Percentiles rank a stretch among this genome's conserved stretches.
Evolutionary conservation across 805 yeast genomes (phyloP).

Genomic region (Metschnikowia lunata): DNA sequence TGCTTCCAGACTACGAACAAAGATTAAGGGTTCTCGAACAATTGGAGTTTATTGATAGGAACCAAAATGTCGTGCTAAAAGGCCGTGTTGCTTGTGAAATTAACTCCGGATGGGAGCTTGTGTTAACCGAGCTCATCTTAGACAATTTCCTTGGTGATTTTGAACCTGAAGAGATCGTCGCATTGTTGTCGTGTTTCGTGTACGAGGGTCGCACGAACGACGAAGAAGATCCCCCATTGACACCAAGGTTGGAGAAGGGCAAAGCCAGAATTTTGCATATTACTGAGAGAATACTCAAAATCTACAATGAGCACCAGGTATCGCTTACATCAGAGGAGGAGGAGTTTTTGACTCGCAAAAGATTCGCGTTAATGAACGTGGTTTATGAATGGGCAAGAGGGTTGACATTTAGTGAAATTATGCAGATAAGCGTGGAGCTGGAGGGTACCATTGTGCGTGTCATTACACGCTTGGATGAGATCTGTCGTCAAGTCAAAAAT

Average conservation of each 20-base stretch:
- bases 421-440: slow-evolving; percentile 81
- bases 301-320: slow-evolving; percentile 66
- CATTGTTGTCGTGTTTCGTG: slow-evolving; percentile 84
- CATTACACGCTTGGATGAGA: slow-evolving; percentile 88
- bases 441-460: slow-evolving; percentile 98
- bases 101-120: slow-evolving; percentile 86
- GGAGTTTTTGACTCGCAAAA: slow-evolving; percentile 72
- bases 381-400: slow-evolving; percentile 99
- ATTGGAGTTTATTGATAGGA: slow-evolving; percentile 75
- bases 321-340: slow-evolving; percentile 79
- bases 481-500: slow-evolving; percentile 89
- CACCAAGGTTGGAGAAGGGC: slow-evolving; percentile 80
- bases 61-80: slow-evolving; percentile 74
- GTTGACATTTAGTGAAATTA: slow-evolving; percentile 82
- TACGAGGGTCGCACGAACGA: slow-evolving; percentile 77
- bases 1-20: slow-evolving; percentile 91
- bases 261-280: slow-evolving; percentile 62
- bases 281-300: slow-evolving; percentile 55
- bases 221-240: slow-evolving; percentile 58
- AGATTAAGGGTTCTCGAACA: slow-evolving; percentile 71
- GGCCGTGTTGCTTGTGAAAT: slow-evolving; percentile 94
- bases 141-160: slow-evolving; percentile 91
- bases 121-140: slow-evolving; percentile 80
- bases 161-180: slow-evolving; percentile 96
- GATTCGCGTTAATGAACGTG: slow-evolving; percentile 89